Evolutionary conservation across 257 asterid species (phyloP).

Genomic region (Ilex asprella): DNA sequence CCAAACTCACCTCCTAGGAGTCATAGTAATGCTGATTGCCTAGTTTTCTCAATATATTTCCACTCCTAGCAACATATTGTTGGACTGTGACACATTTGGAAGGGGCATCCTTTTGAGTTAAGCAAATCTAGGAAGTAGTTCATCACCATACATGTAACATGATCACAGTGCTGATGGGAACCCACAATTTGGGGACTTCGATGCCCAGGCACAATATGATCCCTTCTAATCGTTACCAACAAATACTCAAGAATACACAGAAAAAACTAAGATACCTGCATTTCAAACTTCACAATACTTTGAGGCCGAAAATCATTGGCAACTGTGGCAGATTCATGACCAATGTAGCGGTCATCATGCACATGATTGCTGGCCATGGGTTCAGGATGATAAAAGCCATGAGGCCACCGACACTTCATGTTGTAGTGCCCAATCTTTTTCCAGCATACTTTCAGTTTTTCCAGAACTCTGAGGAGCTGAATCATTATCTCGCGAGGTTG

Average conservation of each 20-base stretch:
- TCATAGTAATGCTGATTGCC: no score
- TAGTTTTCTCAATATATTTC: no score
- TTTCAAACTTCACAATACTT: slow-evolving; percentile 70
- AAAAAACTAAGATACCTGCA: slow-evolving; percentile 53
- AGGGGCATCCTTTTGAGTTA: no score
- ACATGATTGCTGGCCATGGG: slow-evolving; percentile 24
- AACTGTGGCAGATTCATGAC: slow-evolving; percentile 24
- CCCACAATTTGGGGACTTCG: background rate
- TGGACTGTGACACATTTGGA: no score
- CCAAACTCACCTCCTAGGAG: no score
- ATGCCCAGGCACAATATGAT: background rate
- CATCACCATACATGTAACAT: background rate
- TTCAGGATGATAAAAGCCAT: slow-evolving; percentile 21
- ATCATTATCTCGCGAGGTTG: slow-evolving; percentile 82
- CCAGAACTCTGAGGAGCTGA: slow-evolving; percentile 76
- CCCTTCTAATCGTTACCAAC: background rate
- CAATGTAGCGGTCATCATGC: slow-evolving; percentile 34
- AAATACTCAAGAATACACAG: background rate
- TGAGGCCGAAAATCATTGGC: slow-evolving; percentile 34
- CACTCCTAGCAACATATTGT: no score
- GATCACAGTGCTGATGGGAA: background rate
- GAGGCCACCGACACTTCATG: slow-evolving; percentile 75
- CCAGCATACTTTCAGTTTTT: slow-evolving; percentile 81
- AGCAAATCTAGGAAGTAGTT: background rate
- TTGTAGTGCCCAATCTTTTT: slow-evolving; percentile 82